phyloP scores from a whole-genome alignment of 192 early-diverging fungal genomes.

The Backusella luteola region DNA sequence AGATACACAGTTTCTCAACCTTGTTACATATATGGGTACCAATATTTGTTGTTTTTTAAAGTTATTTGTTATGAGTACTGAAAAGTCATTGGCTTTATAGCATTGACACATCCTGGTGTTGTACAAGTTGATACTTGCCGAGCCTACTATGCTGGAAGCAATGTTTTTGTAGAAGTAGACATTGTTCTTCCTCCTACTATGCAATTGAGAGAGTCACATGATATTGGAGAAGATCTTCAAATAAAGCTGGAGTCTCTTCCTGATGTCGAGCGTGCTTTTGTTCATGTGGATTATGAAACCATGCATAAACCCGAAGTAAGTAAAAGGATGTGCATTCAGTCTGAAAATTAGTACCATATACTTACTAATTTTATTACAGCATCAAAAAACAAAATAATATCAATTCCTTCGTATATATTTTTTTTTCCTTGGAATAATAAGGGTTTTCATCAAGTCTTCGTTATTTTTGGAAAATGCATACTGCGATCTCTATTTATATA shows the following conservation, averaged over 20 bases:
- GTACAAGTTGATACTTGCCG: constrained; percentile 75
- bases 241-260: constrained; percentile 82
- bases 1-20: constrained; percentile 74
- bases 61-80: neutral
- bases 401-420: neutral
- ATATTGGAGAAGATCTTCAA: constrained; percentile 90
- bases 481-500: neutral
- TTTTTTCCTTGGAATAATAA: neutral
- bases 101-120: constrained; percentile 68
- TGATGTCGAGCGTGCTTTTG: constrained; percentile 90
- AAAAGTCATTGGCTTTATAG: constrained; percentile 28
- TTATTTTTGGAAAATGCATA: neutral
- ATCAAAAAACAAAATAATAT: constrained; percentile 25
- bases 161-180: constrained; percentile 93
- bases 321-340: neutral
- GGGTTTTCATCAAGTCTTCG: neutral
- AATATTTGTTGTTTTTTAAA: constrained; percentile 8
- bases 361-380: neutral
- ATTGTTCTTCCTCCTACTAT: constrained; percentile 89
- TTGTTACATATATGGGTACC: constrained; percentile 77
- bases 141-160: constrained; percentile 88
- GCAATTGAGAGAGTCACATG: constrained; percentile 79
- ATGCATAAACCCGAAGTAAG: constrained; percentile 72
- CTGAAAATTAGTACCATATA: neutral
- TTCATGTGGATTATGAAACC: constrained; percentile 93